These are phyloP conservation scores for Mimosa pudica DNA, from an alignment of 306 rosid genomes.

Conservation along the genomic window DNA sequence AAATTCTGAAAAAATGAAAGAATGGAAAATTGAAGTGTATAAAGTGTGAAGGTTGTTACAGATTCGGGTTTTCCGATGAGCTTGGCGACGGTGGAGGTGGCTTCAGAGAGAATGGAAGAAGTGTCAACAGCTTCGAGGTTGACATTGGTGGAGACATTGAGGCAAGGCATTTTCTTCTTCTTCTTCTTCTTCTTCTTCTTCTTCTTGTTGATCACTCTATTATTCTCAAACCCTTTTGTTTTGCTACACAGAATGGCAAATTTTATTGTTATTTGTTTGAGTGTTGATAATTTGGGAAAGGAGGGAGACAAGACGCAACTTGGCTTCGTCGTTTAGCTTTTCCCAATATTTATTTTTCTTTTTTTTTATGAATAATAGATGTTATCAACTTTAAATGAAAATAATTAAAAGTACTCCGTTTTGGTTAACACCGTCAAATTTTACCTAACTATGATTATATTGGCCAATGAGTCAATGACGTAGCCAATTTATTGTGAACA, in stretches of 20 bases:
- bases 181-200: neutral
- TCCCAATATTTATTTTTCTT: too few relatives aligned
- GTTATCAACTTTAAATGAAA: too few relatives aligned
- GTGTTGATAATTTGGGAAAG: neutral
- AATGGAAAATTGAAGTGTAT: neutral
- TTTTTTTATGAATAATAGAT: too few relatives aligned
- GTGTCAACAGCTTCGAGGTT: conserved; percentile 60
- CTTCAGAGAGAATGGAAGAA: conserved; percentile 38
- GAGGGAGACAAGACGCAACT: neutral
- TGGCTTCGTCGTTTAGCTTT: too few relatives aligned
- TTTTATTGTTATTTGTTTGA: neutral
- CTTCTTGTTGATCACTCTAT: neutral
- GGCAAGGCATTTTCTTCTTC: conserved; percentile 61
- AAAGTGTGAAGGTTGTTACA: conserved; percentile 33
- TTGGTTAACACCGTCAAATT: too few relatives aligned
- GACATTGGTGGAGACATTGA: conserved; percentile 68
- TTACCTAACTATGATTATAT: too few relatives aligned
- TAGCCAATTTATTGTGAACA: too few relatives aligned
- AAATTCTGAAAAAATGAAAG: neutral
- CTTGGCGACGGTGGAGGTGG: conserved; percentile 64
- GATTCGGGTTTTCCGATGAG: conserved; percentile 65
- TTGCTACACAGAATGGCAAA: neutral
- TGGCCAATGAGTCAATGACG: too few relatives aligned
- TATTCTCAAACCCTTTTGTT: neutral
- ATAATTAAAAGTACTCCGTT: too few relatives aligned